phyloP scores from a whole-genome alignment of 2,329 filamentous ascomycete species.

The Onygenales sp. region DNA sequence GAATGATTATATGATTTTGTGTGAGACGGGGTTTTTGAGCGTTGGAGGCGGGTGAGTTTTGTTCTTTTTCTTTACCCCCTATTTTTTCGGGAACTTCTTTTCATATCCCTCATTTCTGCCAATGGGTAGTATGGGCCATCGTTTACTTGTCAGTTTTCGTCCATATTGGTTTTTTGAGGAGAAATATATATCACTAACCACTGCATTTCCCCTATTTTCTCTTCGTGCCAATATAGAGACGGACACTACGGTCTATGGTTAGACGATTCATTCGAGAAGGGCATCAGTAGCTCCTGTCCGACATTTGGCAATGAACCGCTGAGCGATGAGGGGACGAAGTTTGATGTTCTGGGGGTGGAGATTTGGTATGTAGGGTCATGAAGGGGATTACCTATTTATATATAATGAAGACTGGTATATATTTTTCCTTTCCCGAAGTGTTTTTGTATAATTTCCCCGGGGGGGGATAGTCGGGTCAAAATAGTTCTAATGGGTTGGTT shows the following conservation, averaged over 20 bases:
- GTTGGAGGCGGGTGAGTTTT: constrained; percentile 62
- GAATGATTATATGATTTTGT: constrained; percentile 95
- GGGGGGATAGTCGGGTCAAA: no score
- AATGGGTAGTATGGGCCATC: neutral
- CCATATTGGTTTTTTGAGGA: neutral
- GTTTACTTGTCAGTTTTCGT: neutral
- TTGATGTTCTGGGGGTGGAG: constrained; percentile 83
- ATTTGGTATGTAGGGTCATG: constrained; percentile 74
- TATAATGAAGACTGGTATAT: no score
- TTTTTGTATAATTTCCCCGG: no score
- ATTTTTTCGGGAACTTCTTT: neutral
- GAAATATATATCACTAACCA: neutral
- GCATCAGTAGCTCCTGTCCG: constrained; percentile 71
- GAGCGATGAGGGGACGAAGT: constrained; percentile 87
- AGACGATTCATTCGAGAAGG: constrained; percentile 72
- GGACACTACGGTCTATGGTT: constrained; percentile 92
- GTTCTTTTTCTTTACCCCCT: neutral
- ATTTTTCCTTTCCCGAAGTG: no score
- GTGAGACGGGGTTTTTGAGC: constrained; percentile 74
- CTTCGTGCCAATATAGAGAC: constrained; percentile 40
- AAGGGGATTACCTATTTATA: neutral
- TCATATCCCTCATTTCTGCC: neutral
- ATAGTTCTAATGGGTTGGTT: no score
- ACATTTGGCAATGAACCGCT: constrained; percentile 94
- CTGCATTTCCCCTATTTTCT: neutral